phyloP scores from a whole-genome alignment of 305 asterid species.

The Petunia hybrid region DNA sequence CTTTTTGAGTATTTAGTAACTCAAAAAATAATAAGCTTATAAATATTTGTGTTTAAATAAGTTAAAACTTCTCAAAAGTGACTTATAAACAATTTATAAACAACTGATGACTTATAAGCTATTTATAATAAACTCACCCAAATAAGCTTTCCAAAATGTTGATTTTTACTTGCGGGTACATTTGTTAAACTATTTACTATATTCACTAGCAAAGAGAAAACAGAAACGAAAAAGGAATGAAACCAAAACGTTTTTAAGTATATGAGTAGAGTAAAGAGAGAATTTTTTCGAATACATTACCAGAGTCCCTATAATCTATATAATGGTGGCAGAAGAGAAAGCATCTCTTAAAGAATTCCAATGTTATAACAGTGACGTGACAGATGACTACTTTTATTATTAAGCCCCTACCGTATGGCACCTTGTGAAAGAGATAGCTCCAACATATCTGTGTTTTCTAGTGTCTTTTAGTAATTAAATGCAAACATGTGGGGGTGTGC shows the following conservation, averaged over 20 bases:
- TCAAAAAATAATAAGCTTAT: too few relatives aligned
- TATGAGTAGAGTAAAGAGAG: not conserved
- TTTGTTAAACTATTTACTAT: too few relatives aligned
- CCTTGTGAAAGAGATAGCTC: constrained; percentile 28
- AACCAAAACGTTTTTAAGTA: not conserved
- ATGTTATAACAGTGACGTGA: constrained; percentile 9
- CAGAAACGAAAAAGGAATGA: too few relatives aligned
- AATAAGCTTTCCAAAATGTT: too few relatives aligned
- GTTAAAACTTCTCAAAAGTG: too few relatives aligned
- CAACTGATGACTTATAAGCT: too few relatives aligned
- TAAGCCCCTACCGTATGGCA: not conserved
- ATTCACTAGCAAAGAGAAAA: too few relatives aligned
- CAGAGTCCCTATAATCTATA: not conserved
- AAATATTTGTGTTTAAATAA: too few relatives aligned
- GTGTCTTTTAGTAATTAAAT: not conserved
- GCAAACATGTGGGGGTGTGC: not conserved
- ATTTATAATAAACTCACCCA: too few relatives aligned
- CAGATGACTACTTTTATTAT: not conserved
- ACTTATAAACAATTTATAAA: too few relatives aligned
- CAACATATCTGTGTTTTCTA: constrained; percentile 25
- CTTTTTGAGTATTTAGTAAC: too few relatives aligned
- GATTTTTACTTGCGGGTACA: too few relatives aligned
- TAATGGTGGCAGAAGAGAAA: not conserved
- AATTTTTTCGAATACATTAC: not conserved
- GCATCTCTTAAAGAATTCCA: not conserved